These are phyloP conservation scores for Scheffersomyces amazonensis DNA, from an alignment of 805 yeast species.

Conservation along the genomic window DNA sequence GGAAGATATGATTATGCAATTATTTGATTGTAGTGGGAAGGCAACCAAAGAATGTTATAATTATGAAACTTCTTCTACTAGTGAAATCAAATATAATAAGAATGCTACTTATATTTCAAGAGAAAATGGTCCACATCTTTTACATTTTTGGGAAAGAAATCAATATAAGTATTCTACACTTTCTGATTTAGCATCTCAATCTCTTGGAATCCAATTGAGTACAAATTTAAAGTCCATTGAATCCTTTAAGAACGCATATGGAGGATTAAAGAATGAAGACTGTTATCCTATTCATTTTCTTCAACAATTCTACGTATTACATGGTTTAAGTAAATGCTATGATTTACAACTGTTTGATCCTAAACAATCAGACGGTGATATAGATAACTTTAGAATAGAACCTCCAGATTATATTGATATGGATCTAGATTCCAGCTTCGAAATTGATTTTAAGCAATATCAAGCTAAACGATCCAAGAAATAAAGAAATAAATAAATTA, in stretches of 20 bases:
- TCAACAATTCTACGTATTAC: conserved; percentile 14
- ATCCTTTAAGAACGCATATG: conserved; percentile 12
- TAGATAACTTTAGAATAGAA: conserved; percentile 9
- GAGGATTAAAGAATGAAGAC: conserved; percentile 6
- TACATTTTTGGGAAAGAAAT: conserved; percentile 17
- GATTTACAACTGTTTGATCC: conserved; percentile 15
- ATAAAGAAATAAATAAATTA: too few relatives aligned
- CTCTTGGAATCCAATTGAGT: conserved; percentile 14
- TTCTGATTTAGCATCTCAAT: conserved; percentile 9
- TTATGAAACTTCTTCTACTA: conserved; percentile 20
- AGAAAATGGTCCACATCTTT: conserved; percentile 13
- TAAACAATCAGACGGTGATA: conserved; percentile 12
- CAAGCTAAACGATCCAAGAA: not conserved
- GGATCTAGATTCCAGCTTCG: conserved; percentile 1
- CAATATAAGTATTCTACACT: conserved; percentile 13
- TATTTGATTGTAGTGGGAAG: conserved; percentile 25
- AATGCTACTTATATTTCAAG: conserved; percentile 7
- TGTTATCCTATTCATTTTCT: conserved; percentile 8
- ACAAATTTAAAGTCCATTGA: conserved; percentile 12
- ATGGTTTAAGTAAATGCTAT: conserved; percentile 11
- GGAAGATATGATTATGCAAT: conserved; percentile 21
- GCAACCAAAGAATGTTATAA: conserved; percentile 20
- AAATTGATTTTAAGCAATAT: not conserved
- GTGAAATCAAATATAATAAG: conserved; percentile 10
- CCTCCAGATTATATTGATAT: conserved; percentile 1